A percentile compares a stretch with the other conserved stretches of the same genome.
These are phyloP conservation scores for Diplodia corticola DNA, from an alignment of 2,329 filamentous ascomycete genomes.

Conservation along the genomic window DNA sequence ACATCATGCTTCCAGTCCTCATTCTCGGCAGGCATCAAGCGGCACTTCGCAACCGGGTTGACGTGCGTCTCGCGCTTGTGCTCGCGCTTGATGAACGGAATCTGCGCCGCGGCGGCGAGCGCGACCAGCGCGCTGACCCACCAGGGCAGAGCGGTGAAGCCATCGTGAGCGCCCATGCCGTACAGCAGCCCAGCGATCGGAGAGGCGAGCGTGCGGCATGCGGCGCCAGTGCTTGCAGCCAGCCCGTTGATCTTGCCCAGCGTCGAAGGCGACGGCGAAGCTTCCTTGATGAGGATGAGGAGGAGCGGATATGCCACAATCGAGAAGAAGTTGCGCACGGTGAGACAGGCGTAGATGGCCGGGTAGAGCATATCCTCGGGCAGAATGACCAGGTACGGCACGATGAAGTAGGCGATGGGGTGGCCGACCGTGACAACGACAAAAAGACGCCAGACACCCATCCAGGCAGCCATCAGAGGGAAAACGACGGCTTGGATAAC, in stretches of 20 bases:
- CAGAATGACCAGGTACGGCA: constrained; percentile 66
- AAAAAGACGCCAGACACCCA: constrained; percentile 69
- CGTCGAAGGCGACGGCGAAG: constrained; percentile 61
- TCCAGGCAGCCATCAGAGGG: constrained; percentile 60
- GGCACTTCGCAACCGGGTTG: constrained; percentile 32
- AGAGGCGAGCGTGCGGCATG: constrained; percentile 68
- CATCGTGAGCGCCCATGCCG: constrained; percentile 57
- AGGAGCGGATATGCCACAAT: constrained; percentile 69
- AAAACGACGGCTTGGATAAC: constrained; percentile 73
- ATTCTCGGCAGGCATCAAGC: constrained; percentile 30
- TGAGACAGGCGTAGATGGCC: constrained; percentile 66
- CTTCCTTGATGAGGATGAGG: constrained; percentile 72
- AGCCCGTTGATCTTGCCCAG: constrained; percentile 72
- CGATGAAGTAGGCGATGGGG: constrained; percentile 66
- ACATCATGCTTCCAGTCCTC: constrained; percentile 25
- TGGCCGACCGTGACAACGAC: constrained; percentile 65
- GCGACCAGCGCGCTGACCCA: constrained; percentile 61
- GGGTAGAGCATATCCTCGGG: constrained; percentile 56
- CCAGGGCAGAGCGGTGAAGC: constrained; percentile 64
- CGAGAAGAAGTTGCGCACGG: constrained; percentile 66
- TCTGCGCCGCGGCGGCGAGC: constrained; percentile 56
- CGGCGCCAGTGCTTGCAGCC: constrained; percentile 70
- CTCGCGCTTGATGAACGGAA: constrained; percentile 56
- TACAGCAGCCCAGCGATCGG: constrained; percentile 69
- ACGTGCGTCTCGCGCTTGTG: constrained; percentile 45